Evolutionary conservation across 2,329 filamentous ascomycete genomes (phyloP), one percentile per base, ranked within the genome.

Genomic region (Neonectria magnoliae): DNA sequence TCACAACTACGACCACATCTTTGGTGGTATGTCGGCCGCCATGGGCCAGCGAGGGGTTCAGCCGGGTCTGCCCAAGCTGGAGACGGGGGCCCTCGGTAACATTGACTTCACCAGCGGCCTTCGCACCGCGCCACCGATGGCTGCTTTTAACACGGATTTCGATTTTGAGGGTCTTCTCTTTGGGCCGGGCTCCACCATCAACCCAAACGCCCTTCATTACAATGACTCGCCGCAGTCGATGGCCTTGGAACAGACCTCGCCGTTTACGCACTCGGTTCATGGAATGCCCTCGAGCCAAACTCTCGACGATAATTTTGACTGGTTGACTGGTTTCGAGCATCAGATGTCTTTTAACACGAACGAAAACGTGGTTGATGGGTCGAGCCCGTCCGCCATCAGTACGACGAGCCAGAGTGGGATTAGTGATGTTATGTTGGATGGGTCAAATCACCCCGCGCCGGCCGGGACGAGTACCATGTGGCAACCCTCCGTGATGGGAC

Each of bases 381-480:
- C 96, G 11, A 98, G 96, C 14, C 96, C 96, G 16, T 98, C 96
- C 9, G 94, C 94, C 51, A 95, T 98, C 78, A 98, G 95, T 82
- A 97, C 93, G 47, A 93, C 93, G 64, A 98, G 94, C 80, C 94
- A 97, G 76, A 95, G 92, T 77, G 93, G 91, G 55, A 92, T 94
- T 78, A 97, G 93, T 79, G 96, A 98, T 77, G 89, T 94, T 64
- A 94, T 97, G 91, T 84, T 96, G 62, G 94, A 98, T 78, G 93
- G 93, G 64, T 88, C 88, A 41, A 91, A 90, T 77, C 89, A 90
- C 69, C 84, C 86, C 44, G 83, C 85, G 41, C 81, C 84, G 62
- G 82, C 81, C 65, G 81, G 79, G 57, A 82, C 85, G 54, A 83
- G 84, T 70, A 85, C 87, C 55, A 88, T 92, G 82, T 93, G 91